These are phyloP conservation scores for Eragrostis curvula DNA, from an alignment of 176 grass and related monocot species.

Conservation along the genomic window DNA sequence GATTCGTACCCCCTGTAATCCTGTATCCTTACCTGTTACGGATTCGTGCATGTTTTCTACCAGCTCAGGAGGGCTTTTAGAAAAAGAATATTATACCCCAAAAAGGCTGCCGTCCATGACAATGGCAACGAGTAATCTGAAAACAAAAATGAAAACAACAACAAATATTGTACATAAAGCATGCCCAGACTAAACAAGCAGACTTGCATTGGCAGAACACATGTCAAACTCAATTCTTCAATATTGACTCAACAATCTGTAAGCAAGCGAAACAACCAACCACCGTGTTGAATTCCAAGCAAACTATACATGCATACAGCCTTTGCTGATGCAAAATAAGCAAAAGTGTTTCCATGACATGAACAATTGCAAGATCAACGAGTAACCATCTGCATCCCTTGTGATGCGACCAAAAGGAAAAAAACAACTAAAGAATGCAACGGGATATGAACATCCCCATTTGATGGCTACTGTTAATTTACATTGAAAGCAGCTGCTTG, in stretches of 20 bases:
- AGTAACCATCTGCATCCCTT: background rate
- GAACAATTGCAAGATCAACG: slow-evolving; percentile 43
- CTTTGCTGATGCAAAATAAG: slow-evolving; percentile 44
- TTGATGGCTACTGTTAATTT: slow-evolving; percentile 56
- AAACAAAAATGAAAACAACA: background rate
- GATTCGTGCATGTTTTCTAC: background rate
- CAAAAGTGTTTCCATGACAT: slow-evolving; percentile 31
- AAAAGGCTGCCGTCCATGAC: background rate
- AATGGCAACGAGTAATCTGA: background rate
- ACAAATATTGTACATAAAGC: background rate
- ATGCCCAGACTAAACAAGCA: background rate
- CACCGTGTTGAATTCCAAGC: slow-evolving; percentile 25
- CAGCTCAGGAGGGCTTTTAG: background rate
- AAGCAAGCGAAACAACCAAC: slow-evolving; percentile 28
- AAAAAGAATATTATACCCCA: background rate
- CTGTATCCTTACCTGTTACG: background rate
- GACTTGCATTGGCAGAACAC: background rate
- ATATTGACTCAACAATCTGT: slow-evolving; percentile 29
- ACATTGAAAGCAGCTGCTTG: slow-evolving; percentile 40
- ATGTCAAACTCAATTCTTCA: background rate
- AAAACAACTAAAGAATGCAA: slow-evolving; percentile 41
- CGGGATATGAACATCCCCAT: slow-evolving; percentile 34
- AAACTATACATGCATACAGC: slow-evolving; percentile 51
- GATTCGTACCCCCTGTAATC: too few relatives aligned
- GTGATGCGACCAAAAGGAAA: background rate